Conservation (phyloP, 495 filamentous ascomycete species). For the Neurospora sp. region DNA sequence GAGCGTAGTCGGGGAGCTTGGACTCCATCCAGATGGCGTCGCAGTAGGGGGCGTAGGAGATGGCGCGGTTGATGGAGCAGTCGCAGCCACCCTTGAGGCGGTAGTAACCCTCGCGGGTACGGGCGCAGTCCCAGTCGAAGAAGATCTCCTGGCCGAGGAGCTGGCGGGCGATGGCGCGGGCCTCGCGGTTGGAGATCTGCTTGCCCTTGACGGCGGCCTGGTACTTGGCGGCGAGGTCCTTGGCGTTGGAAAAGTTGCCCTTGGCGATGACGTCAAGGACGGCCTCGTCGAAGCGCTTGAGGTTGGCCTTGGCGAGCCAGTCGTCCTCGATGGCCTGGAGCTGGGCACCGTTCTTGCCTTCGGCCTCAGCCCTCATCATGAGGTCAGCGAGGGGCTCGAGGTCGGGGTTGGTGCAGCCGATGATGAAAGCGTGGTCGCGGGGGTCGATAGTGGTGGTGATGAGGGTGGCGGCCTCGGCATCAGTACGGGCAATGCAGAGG, state of each 20-base stretch:
- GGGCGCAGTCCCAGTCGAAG: conserved; percentile 88
- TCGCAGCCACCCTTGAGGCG: conserved; percentile 82
- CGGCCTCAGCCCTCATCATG: conserved; percentile 75
- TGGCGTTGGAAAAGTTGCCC: conserved; percentile 48
- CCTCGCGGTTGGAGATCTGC: conserved; percentile 59
- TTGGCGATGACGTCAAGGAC: conserved; percentile 73
- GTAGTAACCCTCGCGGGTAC: conserved; percentile 93
- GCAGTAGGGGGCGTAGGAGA: conserved; percentile 87
- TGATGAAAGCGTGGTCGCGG: conserved; percentile 88
- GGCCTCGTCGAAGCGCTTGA: conserved; percentile 87
- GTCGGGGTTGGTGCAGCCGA: conserved; percentile 77
- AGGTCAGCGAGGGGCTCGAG: conserved; percentile 81
- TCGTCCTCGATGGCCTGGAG: conserved; percentile 89
- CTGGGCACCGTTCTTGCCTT: conserved; percentile 69
- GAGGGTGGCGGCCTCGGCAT: conserved; percentile 94
- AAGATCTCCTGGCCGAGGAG: conserved; percentile 72
- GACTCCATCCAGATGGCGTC: conserved; percentile 99
- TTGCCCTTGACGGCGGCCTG: conserved; percentile 61
- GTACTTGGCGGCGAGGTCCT: conserved; percentile 56
- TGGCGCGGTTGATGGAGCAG: conserved; percentile 82
- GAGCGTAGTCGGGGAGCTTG: conserved; percentile 84
- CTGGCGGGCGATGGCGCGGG: conserved; percentile 70
- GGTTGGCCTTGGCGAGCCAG: conserved; percentile 71
- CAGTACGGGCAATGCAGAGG: conserved; percentile 83
- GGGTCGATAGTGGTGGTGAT: conserved; percentile 94